These are phyloP conservation scores for Talaromyces sp. DNA, from an alignment of 2,329 filamentous ascomycete genomes.

Conservation along the genomic window DNA sequence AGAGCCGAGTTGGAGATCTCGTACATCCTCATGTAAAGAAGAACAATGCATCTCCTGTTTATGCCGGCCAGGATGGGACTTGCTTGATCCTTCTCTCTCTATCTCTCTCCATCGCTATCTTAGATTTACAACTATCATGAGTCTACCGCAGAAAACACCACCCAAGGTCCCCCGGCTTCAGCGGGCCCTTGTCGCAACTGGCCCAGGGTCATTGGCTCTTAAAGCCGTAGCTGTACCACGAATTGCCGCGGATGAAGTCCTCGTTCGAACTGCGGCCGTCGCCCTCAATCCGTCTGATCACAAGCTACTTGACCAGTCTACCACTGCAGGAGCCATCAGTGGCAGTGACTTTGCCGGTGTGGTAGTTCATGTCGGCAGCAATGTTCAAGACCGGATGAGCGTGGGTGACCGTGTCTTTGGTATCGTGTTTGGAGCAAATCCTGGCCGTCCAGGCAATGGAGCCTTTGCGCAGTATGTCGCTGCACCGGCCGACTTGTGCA, in stretches of 20 bases:
- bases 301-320: slow-evolving; percentile 20
- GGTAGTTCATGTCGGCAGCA: background rate
- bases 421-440: background rate
- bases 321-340: slow-evolving; percentile 17
- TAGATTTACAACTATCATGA: no score
- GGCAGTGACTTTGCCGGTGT: slow-evolving; percentile 16
- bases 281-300: slow-evolving; percentile 25
- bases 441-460: background rate
- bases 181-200: no score
- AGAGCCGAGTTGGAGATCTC: no score
- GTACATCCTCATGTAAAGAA: no score
- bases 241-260: slow-evolving; percentile 5
- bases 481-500: background rate
- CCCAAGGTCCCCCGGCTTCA: no score
- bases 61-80: no score
- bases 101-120: no score
- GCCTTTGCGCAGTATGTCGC: background rate
- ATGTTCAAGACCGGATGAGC: background rate
- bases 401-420: background rate
- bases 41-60: no score
- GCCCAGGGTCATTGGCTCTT: no score
- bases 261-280: slow-evolving; percentile 25
- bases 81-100: no score
- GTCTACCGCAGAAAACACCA: no score
- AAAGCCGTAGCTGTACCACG: no score